These are phyloP conservation scores for Coemansia sp. DNA, from an alignment of 192 early-diverging fungal species.

Conservation along the genomic window DNA sequence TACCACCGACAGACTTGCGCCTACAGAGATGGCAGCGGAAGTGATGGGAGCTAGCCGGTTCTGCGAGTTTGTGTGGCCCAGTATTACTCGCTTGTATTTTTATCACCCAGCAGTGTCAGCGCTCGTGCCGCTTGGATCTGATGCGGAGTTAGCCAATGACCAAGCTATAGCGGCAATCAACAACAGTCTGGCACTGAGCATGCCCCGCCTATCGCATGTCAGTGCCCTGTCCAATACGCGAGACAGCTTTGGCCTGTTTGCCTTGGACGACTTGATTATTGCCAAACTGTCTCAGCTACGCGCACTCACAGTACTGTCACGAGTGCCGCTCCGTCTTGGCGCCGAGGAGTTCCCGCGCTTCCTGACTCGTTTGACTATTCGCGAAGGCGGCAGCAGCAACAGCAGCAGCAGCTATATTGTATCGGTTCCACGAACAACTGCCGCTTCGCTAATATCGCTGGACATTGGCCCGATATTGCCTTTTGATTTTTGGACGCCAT, in stretches of 20 bases:
- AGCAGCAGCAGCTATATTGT: not conserved
- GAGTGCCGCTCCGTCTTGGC: slow-evolving; percentile 6
- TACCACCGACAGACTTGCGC: not conserved
- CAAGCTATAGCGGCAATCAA: slow-evolving; percentile 22
- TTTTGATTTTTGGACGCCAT: slow-evolving; percentile 32
- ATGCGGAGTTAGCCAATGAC: slow-evolving; percentile 15
- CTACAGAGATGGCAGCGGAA: not conserved
- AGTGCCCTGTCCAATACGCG: slow-evolving; percentile 26
- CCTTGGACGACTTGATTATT: slow-evolving; percentile 38
- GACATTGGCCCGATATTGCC: slow-evolving; percentile 40
- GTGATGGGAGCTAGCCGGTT: slow-evolving; percentile 17
- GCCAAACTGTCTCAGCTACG: slow-evolving; percentile 12
- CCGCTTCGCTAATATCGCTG: slow-evolving; percentile 15
- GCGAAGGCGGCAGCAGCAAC: not conserved
- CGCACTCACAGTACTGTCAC: slow-evolving; percentile 15
- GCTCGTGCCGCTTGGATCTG: not conserved
- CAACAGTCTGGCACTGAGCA: slow-evolving; percentile 7
- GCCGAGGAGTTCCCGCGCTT: slow-evolving; percentile 3
- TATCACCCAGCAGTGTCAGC: slow-evolving; percentile 17
- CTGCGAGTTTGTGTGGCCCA: slow-evolving; percentile 31
- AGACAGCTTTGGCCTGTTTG: slow-evolving; percentile 49
- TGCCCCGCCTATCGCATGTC: slow-evolving; percentile 20
- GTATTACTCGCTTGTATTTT: slow-evolving; percentile 28
- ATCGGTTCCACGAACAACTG: not conserved
- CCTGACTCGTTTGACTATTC: slow-evolving; percentile 16